phyloP scores from a whole-genome alignment of 2,329 filamentous ascomycete species.

The Thyridium curvatum region DNA sequence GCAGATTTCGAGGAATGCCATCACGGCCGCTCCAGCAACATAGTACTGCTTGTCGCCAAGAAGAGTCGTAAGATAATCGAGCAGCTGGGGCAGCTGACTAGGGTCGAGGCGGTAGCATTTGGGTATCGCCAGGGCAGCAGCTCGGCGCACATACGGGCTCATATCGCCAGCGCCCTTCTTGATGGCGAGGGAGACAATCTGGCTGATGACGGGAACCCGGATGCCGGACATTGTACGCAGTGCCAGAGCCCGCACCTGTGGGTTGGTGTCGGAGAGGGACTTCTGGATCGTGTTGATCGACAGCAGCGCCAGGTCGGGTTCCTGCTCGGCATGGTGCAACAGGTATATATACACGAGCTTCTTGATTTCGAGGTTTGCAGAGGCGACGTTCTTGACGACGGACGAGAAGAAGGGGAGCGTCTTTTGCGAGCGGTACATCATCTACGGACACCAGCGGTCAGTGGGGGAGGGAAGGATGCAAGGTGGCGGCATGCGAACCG shows the following conservation, averaged over 20 bases:
- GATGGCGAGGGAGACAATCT: slow-evolving; percentile 93
- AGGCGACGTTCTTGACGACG: slow-evolving; percentile 96
- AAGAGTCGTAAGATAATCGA: slow-evolving; percentile 73
- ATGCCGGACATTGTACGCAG: slow-evolving; percentile 97
- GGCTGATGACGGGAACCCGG: slow-evolving; percentile 92
- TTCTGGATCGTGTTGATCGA: slow-evolving; percentile 99
- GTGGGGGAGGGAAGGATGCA: background rate
- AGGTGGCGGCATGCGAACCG: slow-evolving; percentile 48
- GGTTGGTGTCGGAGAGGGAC: slow-evolving; percentile 86
- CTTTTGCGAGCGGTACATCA: slow-evolving; percentile 90
- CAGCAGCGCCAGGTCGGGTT: slow-evolving; percentile 88
- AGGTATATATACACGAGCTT: slow-evolving; percentile 99
- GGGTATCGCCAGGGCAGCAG: slow-evolving; percentile 86
- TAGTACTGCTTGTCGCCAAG: slow-evolving; percentile 92
- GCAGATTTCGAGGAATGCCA: slow-evolving; percentile 83
- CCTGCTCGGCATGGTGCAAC: slow-evolving; percentile 90
- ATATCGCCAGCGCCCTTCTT: slow-evolving; percentile 91
- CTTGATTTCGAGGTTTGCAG: slow-evolving; percentile 88
- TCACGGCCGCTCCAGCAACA: slow-evolving; percentile 89
- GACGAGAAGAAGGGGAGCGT: slow-evolving; percentile 94
- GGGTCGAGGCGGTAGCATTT: slow-evolving; percentile 94
- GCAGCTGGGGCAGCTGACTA: slow-evolving; percentile 72
- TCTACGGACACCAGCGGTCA: slow-evolving; percentile 42
- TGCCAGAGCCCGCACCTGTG: slow-evolving; percentile 84
- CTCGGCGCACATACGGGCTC: slow-evolving; percentile 88